phyloP scores from a whole-genome alignment of 148 eudicot genomes.

The Beta vulgaris region DNA sequence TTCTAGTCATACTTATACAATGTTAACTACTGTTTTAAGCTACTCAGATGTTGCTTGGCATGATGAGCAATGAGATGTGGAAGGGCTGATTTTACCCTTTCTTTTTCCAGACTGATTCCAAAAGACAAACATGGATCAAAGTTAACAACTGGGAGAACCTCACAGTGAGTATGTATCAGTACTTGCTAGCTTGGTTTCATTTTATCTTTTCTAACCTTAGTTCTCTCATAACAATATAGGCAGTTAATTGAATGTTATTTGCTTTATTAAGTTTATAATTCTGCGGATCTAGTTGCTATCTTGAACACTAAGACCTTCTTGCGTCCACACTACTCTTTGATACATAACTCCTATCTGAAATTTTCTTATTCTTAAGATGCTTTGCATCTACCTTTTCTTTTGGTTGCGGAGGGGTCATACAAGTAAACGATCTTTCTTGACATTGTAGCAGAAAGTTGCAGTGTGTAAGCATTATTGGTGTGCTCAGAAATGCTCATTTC shows the following conservation, averaged over 20 bases:
- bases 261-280: background rate
- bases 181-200: constrained; percentile 10
- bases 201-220: background rate
- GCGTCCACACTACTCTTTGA: background rate
- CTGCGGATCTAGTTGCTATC: background rate
- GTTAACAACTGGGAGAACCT: constrained; percentile 77
- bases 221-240: background rate
- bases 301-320: background rate
- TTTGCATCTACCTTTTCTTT: background rate
- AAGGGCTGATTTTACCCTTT: background rate
- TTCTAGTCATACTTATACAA: background rate
- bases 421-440: background rate
- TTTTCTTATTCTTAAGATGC: background rate
- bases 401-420: background rate
- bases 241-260: background rate
- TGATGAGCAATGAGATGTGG: background rate
- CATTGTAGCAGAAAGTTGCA: background rate
- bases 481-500: background rate
- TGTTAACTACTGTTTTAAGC: no score
- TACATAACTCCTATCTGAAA: background rate
- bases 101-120: constrained; percentile 53
- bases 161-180: constrained; percentile 52
- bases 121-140: constrained; percentile 63
- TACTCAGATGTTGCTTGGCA: background rate
- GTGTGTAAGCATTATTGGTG: background rate